Base-by-base conservation (phyloP, 768 basidiomycete genomes). In the Guyanaporus albipodus region DNA sequence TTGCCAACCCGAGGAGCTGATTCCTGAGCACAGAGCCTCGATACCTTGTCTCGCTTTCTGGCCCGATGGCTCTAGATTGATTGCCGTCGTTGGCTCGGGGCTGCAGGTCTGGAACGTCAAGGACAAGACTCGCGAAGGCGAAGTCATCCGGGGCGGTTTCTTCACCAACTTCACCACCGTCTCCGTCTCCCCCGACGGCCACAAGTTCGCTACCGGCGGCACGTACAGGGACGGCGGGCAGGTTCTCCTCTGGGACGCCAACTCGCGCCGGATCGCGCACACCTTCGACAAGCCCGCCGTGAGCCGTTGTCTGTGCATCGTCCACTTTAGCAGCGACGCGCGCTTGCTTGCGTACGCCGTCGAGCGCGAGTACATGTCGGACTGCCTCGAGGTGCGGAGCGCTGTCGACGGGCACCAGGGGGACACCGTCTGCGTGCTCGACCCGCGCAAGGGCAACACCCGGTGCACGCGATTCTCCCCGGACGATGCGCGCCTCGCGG, bases 81-180 rank as follows among this genome's bases (percentile, higher is more conserved):
- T 59, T 17, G 58, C 59, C 4, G 48, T 59, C 55, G 55, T 61
- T 17, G 58, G 58, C 22, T 57, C 58, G 50, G 58, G 57, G 38
- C 38, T 59, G 32, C 58, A 59, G 51, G 50, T 59, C 33, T 59
- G 58, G 58, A 61, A 61, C 43, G 48, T 59, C 41, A 48, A 46
- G 15, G 46, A 57, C n/a, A 59, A 46, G 10, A 48, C 33, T 21
- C 55, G 58, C 12, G 55, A 54, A 23, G 58, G 58, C 28, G 58
- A 59, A 32, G 39, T 12, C 35, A 59, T 59, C 48, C 58, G 58
- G 0, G 38, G 51, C 8, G 59, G 58, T 11, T 59, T 59, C 51
- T 59, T 57, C 59, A 61, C 59, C 37, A 57, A 57, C 44, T 59
- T 57, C 35, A 48, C 51, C 58, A 59, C 58, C 24, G 59, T 59